Conservation (phyloP, 1,284 basidiomycete species). For the Athelia psychrophila region DNA sequence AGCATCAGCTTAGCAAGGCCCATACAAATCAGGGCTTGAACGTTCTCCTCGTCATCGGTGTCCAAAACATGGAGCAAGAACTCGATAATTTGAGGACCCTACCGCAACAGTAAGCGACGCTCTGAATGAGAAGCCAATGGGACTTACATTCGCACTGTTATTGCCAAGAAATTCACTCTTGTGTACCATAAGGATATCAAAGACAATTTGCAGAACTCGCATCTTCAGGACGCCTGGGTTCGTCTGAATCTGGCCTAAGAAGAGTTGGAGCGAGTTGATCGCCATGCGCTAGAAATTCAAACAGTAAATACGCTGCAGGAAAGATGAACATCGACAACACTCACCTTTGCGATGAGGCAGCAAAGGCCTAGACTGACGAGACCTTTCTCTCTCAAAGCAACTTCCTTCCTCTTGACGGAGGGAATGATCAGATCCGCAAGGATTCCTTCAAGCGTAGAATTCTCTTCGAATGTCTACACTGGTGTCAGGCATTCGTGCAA, state of each 20-base stretch:
- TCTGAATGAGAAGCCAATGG: slow-evolving; percentile 1
- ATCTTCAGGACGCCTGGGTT: slow-evolving; percentile 78
- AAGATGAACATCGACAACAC: slow-evolving; percentile 7
- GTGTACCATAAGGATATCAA: slow-evolving; percentile 91
- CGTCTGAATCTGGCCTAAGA: slow-evolving; percentile 81
- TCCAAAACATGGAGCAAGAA: slow-evolving; percentile 79
- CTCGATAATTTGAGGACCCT: slow-evolving; percentile 71
- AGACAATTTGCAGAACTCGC: slow-evolving; percentile 83
- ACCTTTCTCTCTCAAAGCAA: slow-evolving; percentile 82
- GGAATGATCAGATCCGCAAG: slow-evolving; percentile 90
- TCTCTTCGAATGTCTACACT: slow-evolving; percentile 83
- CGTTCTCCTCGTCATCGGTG: slow-evolving; percentile 69
- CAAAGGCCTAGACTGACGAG: slow-evolving; percentile 86
- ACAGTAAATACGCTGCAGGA: background rate
- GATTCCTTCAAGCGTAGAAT: slow-evolving; percentile 90
- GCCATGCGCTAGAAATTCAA: slow-evolving; percentile 72
- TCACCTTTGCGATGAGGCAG: slow-evolving; percentile 82
- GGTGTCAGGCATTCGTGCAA: slow-evolving; percentile 3
- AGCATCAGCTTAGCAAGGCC: slow-evolving; percentile 92
- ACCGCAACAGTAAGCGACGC: slow-evolving; percentile 3
- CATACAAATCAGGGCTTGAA: slow-evolving; percentile 79
- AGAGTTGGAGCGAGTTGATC: slow-evolving; percentile 86
- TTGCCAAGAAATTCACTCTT: slow-evolving; percentile 73
- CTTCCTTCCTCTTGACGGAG: slow-evolving; percentile 85
- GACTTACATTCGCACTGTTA: slow-evolving; percentile 48